Percentiles rank a stretch among this genome's conserved stretches.
These are phyloP conservation scores for Trichocomaceae sp. DNA, from an alignment of 2,329 filamentous ascomycete species.

Conservation along the genomic window DNA sequence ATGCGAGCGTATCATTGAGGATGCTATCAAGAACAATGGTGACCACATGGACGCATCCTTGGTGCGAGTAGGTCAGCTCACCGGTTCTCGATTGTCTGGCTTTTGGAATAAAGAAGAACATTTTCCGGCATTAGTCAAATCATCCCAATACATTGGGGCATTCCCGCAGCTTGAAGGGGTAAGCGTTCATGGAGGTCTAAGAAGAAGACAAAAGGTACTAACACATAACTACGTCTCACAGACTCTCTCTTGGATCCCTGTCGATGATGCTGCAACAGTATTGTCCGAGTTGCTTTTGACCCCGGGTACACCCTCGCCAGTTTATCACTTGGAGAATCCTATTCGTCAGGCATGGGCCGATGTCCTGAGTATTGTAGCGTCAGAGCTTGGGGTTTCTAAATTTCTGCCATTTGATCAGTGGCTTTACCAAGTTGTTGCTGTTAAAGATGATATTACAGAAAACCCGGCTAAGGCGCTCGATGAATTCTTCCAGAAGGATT, in stretches of 20 bases:
- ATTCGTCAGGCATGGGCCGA: slow-evolving; percentile 36
- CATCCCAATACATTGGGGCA: slow-evolving; percentile 30
- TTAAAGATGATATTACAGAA: slow-evolving; percentile 13
- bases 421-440: background rate
- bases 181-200: background rate
- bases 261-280: slow-evolving; percentile 34
- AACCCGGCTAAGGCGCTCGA: slow-evolving; percentile 25
- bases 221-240: background rate
- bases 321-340: slow-evolving; percentile 45
- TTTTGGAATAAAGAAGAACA: slow-evolving; percentile 40
- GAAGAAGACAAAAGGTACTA: background rate
- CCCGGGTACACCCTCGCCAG: slow-evolving; percentile 18
- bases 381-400: slow-evolving; percentile 25
- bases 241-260: slow-evolving; percentile 41
- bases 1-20: slow-evolving; percentile 22
- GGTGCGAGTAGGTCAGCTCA: slow-evolving; percentile 26
- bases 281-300: slow-evolving; percentile 28
- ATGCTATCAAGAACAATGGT: slow-evolving; percentile 19
- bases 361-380: slow-evolving; percentile 29
- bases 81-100: slow-evolving; percentile 20
- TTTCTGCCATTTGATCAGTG: background rate
- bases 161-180: slow-evolving; percentile 36
- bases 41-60: slow-evolving; percentile 14
- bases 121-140: slow-evolving; percentile 38
- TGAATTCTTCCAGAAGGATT: slow-evolving; percentile 28